These are phyloP conservation scores for Priceomyces medius DNA, from an alignment of 805 yeast genomes.

Conservation along the genomic window DNA sequence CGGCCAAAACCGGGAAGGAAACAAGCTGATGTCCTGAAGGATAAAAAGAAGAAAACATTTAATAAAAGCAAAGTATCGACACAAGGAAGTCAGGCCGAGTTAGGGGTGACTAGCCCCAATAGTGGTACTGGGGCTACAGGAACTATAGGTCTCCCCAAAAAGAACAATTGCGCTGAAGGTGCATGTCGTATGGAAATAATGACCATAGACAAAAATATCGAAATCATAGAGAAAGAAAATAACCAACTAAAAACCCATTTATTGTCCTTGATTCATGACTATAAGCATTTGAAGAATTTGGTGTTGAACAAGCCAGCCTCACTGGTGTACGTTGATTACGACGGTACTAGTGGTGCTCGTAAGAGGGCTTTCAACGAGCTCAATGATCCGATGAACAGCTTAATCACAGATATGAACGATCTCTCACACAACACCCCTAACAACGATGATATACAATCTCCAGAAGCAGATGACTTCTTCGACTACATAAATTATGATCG, in stretches of 20 bases:
- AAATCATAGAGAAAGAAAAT: conserved; percentile 31
- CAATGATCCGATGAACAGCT: conserved; percentile 24
- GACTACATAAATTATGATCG: conserved; percentile 26
- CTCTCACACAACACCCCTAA: conserved; percentile 21
- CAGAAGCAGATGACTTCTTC: conserved; percentile 19
- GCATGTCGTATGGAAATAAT: neutral
- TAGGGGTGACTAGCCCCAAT: neutral
- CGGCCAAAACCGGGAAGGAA: conserved; percentile 54
- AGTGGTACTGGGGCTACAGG: neutral
- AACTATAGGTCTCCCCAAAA: neutral
- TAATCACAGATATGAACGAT: conserved; percentile 27
- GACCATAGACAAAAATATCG: conserved; percentile 9
- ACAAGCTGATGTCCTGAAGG: conserved; percentile 7
- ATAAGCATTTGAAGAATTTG: conserved; percentile 33
- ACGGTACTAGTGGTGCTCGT: conserved; percentile 9
- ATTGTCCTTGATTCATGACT: conserved; percentile 39
- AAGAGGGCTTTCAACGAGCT: conserved; percentile 22
- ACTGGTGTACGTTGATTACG: conserved; percentile 8
- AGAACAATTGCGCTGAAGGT: neutral
- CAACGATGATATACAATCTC: conserved; percentile 6
- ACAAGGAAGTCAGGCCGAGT: neutral
- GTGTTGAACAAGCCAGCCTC: conserved; percentile 20
- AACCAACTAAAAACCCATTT: conserved; percentile 32
- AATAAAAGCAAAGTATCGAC: neutral
- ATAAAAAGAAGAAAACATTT: conserved; percentile 5